Base-by-base conservation (phyloP, 2,329 filamentous ascomycete genomes). In the Epichloe gansuensis region DNA sequence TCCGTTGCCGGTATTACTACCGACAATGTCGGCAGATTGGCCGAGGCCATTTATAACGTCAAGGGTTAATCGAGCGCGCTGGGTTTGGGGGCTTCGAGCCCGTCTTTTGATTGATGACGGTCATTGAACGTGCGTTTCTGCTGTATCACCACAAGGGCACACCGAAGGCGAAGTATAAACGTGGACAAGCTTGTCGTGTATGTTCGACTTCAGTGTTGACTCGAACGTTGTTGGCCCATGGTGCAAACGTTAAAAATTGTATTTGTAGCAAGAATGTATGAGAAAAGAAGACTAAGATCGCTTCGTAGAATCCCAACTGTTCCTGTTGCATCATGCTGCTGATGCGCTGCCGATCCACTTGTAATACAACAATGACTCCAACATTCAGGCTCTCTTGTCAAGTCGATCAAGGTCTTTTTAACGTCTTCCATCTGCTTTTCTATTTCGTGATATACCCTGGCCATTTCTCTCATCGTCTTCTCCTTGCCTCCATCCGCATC, bases 31-130 rank as follows among this genome's bases (percentile, higher is more conserved):
- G 83, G 83, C 63, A 83, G 86, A 59, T 81, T 93, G 56, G 88
- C 88, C 55, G 83, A 91, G 76, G 78, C 85, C 65, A 91, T 93
- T 71, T 89, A 82, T 77, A 87, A 88, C 73, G 80, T 93, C 67
- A 90, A 85, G 71, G 84, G 85, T 66, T 82, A 76, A 63, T 57
- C 9, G 9, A 44, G 15, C 21, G 6, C 7, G 37, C 50, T 25
- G 28, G 21, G 3, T 28, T 11, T 3, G 17, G 31, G n/a, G 17
- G 2, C 13, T 5, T 37, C 17, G 23, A 23, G 17, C 12, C 38
- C 11, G 7, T 49, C n/a, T 15, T 6, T 34, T 15, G 25, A 34
- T 15, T 15, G 15, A 17, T 13, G 23, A 39, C 37, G 37, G 23
- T 25, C 7, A 42, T 9, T 17, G 47, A 28, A 9, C 4, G 23